Conservation (phyloP, 345 rosid genomes). For the Viola odorata region DNA sequence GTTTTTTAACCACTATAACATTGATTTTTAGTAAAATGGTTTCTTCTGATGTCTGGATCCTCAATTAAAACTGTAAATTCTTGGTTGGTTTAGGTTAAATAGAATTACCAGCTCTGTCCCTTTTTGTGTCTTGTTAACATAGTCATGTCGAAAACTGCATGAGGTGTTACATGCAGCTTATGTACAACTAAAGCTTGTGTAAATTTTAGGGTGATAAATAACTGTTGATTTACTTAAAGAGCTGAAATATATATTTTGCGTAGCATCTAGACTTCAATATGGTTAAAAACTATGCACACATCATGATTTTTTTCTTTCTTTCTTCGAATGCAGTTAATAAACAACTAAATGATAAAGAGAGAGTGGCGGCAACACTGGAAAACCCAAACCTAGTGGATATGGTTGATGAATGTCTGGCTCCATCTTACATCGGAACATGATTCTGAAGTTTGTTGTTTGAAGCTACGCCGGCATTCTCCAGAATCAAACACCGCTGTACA, state of each 20-base stretch:
- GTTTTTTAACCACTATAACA: background rate
- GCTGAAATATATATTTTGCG: background rate
- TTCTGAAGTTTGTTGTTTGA: background rate
- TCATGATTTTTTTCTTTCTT: background rate
- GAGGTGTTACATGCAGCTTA: too few relatives aligned
- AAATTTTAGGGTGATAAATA: too few relatives aligned
- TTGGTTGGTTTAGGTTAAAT: background rate
- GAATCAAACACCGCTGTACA: background rate
- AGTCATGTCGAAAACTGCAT: too few relatives aligned
- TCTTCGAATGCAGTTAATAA: constrained; percentile 63
- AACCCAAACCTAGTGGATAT: constrained; percentile 84
- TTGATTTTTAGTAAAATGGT: background rate
- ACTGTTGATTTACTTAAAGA: background rate
- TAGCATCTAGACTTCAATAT: background rate
- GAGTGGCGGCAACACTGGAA: constrained; percentile 92
- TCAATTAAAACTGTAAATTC: background rate
- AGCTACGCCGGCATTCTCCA: background rate
- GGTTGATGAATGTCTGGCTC: constrained; percentile 82
- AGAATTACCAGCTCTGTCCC: too few relatives aligned
- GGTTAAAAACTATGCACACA: background rate
- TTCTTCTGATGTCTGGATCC: background rate
- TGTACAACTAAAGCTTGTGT: too few relatives aligned
- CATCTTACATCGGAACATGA: constrained; percentile 42
- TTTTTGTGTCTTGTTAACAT: too few relatives aligned
- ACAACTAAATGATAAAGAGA: constrained; percentile 87